phyloP scores from a whole-genome alignment of 164 flowering plant species.

The grape (Vitis vinifera) region DNA sequence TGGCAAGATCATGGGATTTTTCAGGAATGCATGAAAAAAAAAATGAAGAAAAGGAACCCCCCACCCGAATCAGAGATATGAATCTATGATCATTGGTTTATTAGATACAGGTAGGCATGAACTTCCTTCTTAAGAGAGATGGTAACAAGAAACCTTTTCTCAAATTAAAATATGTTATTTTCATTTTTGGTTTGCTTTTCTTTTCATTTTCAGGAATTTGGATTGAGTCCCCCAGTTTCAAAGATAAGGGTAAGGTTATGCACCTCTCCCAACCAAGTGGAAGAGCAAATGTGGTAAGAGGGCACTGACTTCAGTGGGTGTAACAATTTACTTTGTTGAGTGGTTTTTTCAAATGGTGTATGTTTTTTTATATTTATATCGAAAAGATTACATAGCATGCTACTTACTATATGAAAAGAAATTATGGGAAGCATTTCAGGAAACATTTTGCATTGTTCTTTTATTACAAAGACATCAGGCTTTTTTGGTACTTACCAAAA shows the following conservation, averaged over 20 bases:
- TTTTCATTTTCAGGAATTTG: constrained; percentile 36
- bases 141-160: no score
- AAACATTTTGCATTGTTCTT: no score
- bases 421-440: no score
- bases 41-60: constrained; percentile 17
- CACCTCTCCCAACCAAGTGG: constrained; percentile 68
- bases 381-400: no score
- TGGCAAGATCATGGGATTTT: constrained; percentile 75
- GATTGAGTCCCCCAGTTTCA: constrained; percentile 49
- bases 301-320: constrained; percentile 49
- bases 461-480: no score
- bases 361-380: no score
- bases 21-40: constrained; percentile 35
- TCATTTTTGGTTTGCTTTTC: neutral
- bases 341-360: no score
- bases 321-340: constrained; percentile 23
- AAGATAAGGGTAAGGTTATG: constrained; percentile 38
- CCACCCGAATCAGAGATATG: constrained; percentile 30
- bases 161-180: no score
- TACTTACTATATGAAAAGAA: no score
- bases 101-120: constrained; percentile 49
- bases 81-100: constrained; percentile 34
- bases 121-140: no score
- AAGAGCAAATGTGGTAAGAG: constrained; percentile 49
- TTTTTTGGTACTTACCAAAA: no score